Conservation (phyloP, 2,329 filamentous ascomycete species). For the Acrocalymma vagum region DNA sequence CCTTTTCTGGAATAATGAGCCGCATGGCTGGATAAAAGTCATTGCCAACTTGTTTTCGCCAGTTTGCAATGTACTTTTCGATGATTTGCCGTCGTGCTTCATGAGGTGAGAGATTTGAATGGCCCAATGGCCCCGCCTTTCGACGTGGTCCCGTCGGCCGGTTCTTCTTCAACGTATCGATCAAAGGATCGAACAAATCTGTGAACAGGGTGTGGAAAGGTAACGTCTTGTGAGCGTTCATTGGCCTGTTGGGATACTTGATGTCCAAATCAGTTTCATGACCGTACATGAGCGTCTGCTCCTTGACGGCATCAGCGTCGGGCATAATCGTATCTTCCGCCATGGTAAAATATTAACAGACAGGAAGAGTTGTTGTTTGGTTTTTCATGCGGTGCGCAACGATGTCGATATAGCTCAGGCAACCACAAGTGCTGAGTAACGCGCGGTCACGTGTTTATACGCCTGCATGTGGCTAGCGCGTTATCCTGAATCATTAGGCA, state of each 20-base stretch:
- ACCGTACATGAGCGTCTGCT: constrained; percentile 60
- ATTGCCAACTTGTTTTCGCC: constrained; percentile 86
- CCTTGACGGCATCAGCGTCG: constrained; percentile 53
- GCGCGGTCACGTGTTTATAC: constrained; percentile 14
- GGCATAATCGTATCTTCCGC: constrained; percentile 44
- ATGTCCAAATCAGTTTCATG: constrained; percentile 57
- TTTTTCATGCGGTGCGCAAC: constrained; percentile 6
- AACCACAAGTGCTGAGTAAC: constrained; percentile 2
- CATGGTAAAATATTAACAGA: constrained; percentile 35
- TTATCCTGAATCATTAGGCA: not conserved
- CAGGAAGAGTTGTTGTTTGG: not conserved
- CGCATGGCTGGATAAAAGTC: constrained; percentile 95
- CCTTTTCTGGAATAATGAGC: constrained; percentile 90
- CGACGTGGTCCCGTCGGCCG: constrained; percentile 63
- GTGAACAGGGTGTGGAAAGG: constrained; percentile 82
- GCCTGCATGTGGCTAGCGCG: not conserved
- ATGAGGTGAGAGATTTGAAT: constrained; percentile 70
- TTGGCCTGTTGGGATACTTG: constrained; percentile 78
- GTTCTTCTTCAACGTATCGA: constrained; percentile 79
- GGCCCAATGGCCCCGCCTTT: constrained; percentile 68
- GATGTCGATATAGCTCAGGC: too few species aligned
- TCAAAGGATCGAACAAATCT: constrained; percentile 81
- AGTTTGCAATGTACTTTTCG: constrained; percentile 83
- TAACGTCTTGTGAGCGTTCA: constrained; percentile 80
- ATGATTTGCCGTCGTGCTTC: constrained; percentile 85